Conservation (phyloP, 73 alveolate species). For the Diophrys sp. region DNA sequence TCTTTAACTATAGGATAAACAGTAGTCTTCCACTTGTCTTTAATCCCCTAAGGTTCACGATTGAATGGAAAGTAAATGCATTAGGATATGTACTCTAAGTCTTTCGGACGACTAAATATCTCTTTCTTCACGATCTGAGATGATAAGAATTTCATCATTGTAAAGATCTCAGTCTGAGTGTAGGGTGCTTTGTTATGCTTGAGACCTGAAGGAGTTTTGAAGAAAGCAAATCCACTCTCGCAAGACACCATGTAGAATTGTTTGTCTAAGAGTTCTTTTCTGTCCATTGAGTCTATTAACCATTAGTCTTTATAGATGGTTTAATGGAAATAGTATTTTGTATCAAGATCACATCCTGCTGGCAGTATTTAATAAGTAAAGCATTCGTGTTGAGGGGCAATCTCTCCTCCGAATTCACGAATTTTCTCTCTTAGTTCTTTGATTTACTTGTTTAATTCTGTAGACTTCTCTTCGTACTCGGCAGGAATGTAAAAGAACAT, state of each 20-base stretch:
- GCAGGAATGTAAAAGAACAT: background rate
- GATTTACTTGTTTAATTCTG: background rate
- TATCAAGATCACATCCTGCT: background rate
- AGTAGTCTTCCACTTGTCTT: background rate
- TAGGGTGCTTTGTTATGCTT: background rate
- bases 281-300: background rate
- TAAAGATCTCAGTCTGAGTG: background rate
- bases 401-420: background rate
- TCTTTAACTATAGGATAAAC: background rate
- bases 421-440: background rate
- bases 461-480: background rate
- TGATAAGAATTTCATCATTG: background rate
- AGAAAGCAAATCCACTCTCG: background rate
- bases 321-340: background rate
- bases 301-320: background rate
- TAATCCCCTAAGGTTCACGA: background rate
- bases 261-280: background rate
- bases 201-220: background rate
- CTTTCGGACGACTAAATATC: background rate
- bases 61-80: background rate
- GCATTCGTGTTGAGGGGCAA: background rate
- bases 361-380: background rate
- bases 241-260: background rate
- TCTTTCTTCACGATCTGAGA: background rate
- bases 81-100: background rate